phyloP scores from a whole-genome alignment of 225 moss, liverwort and hornwort genomes.

The Straminergon stramineum region DNA sequence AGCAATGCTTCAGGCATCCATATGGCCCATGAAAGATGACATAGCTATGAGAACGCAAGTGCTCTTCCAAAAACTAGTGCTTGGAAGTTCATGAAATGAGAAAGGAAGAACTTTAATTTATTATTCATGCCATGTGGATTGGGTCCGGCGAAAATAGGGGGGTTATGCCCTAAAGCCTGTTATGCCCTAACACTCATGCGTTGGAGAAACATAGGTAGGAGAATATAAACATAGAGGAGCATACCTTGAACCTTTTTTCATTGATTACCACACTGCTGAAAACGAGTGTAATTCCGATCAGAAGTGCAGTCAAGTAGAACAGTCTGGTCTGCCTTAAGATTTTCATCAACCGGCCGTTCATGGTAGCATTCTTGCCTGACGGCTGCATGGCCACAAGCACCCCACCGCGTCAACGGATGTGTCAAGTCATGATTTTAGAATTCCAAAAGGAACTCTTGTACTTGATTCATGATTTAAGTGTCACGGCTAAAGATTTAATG shows the following conservation, averaged over 20 bases:
- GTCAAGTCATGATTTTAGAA: background rate
- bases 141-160: background rate
- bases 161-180: background rate
- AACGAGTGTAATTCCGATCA: conserved; percentile 13
- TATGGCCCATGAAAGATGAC: background rate
- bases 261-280: conserved; percentile 11
- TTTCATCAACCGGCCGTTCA: background rate
- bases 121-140: background rate
- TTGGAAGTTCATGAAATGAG: background rate
- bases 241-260: conserved; percentile 23
- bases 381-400: background rate
- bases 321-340: conserved; percentile 2
- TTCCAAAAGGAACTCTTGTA: background rate
- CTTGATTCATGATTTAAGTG: background rate
- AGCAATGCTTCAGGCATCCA: background rate
- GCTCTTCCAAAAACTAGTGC: background rate
- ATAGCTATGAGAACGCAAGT: background rate
- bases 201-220: too few relatives aligned
- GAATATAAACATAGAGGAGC: background rate
- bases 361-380: background rate
- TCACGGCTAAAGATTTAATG: background rate
- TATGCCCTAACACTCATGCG: background rate
- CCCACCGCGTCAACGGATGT: background rate
- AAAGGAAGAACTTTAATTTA: background rate
- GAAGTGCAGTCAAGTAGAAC: conserved; percentile 11